phyloP scores from a whole-genome alignment of 1,284 basidiomycete genomes.

The Fomitopsis betulina region DNA sequence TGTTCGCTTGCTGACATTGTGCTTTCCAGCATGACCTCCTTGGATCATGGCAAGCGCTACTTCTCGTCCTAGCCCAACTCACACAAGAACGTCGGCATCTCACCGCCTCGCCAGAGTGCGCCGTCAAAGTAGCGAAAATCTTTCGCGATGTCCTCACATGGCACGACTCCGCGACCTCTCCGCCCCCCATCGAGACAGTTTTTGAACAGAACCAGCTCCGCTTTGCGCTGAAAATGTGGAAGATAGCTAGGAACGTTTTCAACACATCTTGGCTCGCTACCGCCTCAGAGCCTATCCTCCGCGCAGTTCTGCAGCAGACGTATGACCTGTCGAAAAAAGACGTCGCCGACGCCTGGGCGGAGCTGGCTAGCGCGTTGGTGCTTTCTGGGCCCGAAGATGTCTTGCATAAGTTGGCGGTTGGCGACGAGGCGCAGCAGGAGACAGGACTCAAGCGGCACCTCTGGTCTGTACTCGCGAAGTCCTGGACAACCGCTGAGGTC shows the following conservation, averaged over 20 bases:
- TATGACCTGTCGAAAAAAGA: conserved; percentile 33
- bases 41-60: conserved; percentile 46
- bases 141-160: conserved; percentile 22
- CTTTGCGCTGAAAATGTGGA: conserved; percentile 30
- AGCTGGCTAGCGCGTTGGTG: conserved; percentile 42
- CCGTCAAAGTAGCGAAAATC: conserved; percentile 18
- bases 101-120: conserved; percentile 28
- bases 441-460: conserved; percentile 16
- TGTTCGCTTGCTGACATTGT: conserved; percentile 4
- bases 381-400: conserved; percentile 22
- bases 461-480: conserved; percentile 28
- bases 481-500: conserved; percentile 8
- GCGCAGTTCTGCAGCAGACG: conserved; percentile 33
- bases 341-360: conserved; percentile 39
- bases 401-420: conserved; percentile 12
- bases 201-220: conserved; percentile 29
- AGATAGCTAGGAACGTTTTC: conserved; percentile 43
- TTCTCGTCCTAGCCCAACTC: conserved; percentile 43
- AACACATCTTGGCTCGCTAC: conserved; percentile 31
- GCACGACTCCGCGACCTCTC: background rate
- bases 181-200: background rate
- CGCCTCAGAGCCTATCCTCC: conserved; percentile 40
- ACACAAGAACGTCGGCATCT: conserved; percentile 34
- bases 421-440: conserved; percentile 5
- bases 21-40: conserved; percentile 33